Evolutionary conservation across 805 yeast species (phyloP), one percentile per base, ranked within the genome.

Genomic region (Yarrowia sp.): DNA sequence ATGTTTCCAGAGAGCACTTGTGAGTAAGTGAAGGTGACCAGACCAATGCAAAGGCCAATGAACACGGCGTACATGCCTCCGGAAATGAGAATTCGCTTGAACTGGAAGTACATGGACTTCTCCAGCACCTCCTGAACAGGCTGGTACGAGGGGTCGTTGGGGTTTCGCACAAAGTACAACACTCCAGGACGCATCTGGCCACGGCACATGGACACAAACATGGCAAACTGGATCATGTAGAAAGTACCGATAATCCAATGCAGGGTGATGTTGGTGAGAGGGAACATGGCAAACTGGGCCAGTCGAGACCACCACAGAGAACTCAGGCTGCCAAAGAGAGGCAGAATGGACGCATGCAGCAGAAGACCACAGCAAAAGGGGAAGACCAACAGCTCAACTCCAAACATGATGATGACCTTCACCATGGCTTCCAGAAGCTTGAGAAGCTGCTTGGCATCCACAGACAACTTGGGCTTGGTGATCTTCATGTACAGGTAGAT

Each of bases 101-200:
- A 67, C 73, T 95, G 98, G 51, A 87, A 77, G 8, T 75, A 68
- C 71, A 93, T 82, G 0, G 97, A 89, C 69, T 89, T 85, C 66
- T 89, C 87, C 63, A 95, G 75, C 0, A 96, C 95, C 73, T 92
- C 97, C 69, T 91, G 93, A 45, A 93, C 82, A 11, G 95, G 83
- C 69, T 93, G 85, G 51, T 91, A 86, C 70, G 90, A 88, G 43
- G 96, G 97, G 73, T 95, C 98, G 70, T 92, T 97, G 4, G 97
- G 97, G 22, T 96, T 91, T 70, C 97, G 83, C 67, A 95, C 89
- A 77, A 95, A 95, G 74, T 86, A 95, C 53, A 95, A 79, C 8
- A 90, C 97, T 11, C 99, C 99, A 0, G 89, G 87, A 65, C 99
- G 83, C 66, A 93, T 80, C 43, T 91, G 85, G 50, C 82, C 78